Conservation (phyloP, 768 basidiomycete genomes). For the Phanerodontia chrysosporium region DNA sequence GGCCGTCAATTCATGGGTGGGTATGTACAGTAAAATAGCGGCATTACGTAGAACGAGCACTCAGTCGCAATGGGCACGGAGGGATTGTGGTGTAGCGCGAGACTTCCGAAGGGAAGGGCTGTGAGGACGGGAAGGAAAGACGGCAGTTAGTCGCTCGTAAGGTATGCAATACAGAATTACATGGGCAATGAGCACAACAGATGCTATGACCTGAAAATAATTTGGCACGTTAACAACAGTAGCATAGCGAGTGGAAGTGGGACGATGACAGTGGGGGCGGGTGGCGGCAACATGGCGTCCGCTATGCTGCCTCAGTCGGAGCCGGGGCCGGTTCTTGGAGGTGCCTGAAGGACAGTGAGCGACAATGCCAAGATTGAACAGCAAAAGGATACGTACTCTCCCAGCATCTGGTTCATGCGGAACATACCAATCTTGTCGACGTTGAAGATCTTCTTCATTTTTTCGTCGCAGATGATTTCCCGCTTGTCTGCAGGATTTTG, state of each 20-base stretch:
- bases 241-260: neutral
- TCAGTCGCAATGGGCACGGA: neutral
- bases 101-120: neutral
- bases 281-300: neutral
- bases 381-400: constrained; percentile 46
- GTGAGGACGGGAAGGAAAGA: neutral
- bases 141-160: constrained; percentile 3
- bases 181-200: neutral
- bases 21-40: neutral
- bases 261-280: neutral
- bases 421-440: constrained; percentile 89
- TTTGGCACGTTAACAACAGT: constrained; percentile 3
- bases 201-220: constrained; percentile 2
- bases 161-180: constrained; percentile 5
- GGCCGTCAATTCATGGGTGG: neutral
- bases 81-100: neutral
- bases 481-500: constrained; percentile 84
- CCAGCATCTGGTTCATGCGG: constrained; percentile 88
- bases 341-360: constrained; percentile 13
- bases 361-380: neutral
- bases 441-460: constrained; percentile 69
- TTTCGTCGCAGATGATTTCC: constrained; percentile 81
- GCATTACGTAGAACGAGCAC: neutral
- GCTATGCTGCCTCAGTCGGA: neutral
- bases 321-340: constrained; percentile 13